A percentile compares a stretch with the other conserved stretches of the same genome.
phyloP scores from a whole-genome alignment of 2,329 filamentous ascomycete genomes.

The Volutella citrinella region DNA sequence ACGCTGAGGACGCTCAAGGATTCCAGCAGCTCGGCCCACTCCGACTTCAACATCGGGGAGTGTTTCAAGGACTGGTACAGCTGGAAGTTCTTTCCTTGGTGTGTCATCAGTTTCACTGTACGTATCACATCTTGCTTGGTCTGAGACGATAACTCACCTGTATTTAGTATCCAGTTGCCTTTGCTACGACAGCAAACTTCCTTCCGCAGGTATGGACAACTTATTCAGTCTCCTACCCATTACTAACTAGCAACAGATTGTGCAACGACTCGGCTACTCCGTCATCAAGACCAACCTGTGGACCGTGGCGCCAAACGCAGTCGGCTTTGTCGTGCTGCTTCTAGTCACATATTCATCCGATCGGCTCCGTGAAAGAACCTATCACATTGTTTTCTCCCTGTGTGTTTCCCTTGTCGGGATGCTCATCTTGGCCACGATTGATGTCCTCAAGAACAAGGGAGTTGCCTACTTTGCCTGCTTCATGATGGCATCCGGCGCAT shows the following conservation, averaged over 20 bases:
- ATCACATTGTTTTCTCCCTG: slow-evolving; percentile 39
- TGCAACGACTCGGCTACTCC: slow-evolving; percentile 41
- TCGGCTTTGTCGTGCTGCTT: slow-evolving; percentile 44
- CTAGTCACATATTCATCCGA: slow-evolving; percentile 42
- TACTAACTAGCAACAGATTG: too few relatives aligned
- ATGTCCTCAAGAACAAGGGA: slow-evolving; percentile 37
- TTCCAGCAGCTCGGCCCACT: slow-evolving; percentile 34
- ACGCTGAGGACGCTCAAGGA: slow-evolving; percentile 37
- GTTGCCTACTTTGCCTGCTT: slow-evolving; percentile 51
- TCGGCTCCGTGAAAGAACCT: slow-evolving; percentile 41
- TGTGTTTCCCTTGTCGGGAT: slow-evolving; percentile 40
- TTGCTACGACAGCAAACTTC: slow-evolving; percentile 36
- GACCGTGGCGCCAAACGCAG: slow-evolving; percentile 46
- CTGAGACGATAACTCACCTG: too few relatives aligned
- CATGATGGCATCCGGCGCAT: slow-evolving; percentile 42
- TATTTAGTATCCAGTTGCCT: slow-evolving; percentile 47
- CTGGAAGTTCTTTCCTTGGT: slow-evolving; percentile 39
- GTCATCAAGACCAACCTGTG: slow-evolving; percentile 45
- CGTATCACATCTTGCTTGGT: too few relatives aligned
- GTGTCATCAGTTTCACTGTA: slow-evolving; percentile 44
- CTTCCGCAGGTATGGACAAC: slow-evolving; percentile 48
- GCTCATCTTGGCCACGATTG: slow-evolving; percentile 41
- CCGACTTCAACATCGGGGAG: slow-evolving; percentile 36
- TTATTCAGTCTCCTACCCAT: too few relatives aligned
- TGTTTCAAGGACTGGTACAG: slow-evolving; percentile 40